These are phyloP conservation scores for Brassica cretica DNA, from an alignment of 345 rosid genomes.

Conservation along the genomic window DNA sequence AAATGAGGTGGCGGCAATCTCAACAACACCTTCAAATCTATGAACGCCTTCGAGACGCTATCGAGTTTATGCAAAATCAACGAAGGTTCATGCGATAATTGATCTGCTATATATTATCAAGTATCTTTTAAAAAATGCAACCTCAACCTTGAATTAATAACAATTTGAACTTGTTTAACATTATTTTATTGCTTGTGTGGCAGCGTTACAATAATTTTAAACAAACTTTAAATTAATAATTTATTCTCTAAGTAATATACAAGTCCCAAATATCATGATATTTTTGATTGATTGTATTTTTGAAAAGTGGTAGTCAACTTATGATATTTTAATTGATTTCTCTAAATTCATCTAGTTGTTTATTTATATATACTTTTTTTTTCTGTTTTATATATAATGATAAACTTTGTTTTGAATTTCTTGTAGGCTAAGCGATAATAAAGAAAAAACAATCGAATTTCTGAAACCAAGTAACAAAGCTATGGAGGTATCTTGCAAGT, in stretches of 20 bases:
- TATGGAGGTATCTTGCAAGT: constrained; percentile 7
- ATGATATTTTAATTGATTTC: neutral
- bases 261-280: neutral
- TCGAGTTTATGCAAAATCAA: neutral
- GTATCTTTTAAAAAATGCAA: neutral
- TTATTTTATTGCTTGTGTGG: no score
- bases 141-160: neutral
- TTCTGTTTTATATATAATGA: neutral
- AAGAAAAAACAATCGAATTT: neutral
- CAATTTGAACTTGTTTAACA: no score
- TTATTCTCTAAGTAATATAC: neutral
- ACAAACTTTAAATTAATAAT: no score
- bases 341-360: neutral
- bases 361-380: neutral
- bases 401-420: neutral
- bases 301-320: neutral
- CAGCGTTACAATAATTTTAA: no score
- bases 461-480: neutral
- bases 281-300: neutral
- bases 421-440: neutral
- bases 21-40: constrained; percentile 4
- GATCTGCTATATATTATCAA: neutral
- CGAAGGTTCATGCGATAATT: neutral
- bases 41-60: neutral
- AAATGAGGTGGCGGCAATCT: constrained; percentile 1